Percentiles rank a stretch among this genome's conserved stretches.
Evolutionary conservation across 805 yeast genomes (phyloP).

Genomic region (Spathaspora arborariae): DNA sequence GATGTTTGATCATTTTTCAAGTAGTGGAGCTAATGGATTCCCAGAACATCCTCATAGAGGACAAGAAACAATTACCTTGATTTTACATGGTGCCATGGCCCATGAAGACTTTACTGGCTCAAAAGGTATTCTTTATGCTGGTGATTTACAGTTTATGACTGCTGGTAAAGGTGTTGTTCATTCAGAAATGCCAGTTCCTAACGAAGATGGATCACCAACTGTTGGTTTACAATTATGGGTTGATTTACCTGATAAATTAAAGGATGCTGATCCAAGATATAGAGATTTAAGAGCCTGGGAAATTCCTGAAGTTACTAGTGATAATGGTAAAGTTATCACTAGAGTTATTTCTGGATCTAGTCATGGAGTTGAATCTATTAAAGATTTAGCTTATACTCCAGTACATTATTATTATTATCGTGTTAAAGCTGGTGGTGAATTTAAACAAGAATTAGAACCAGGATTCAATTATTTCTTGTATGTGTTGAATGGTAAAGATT

Average conservation of each 20-base stretch:
- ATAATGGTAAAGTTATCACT: conserved; percentile 57
- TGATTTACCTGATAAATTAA: conserved; percentile 64
- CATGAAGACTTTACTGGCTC: conserved; percentile 76
- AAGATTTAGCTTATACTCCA: conserved; percentile 80
- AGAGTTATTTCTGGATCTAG: conserved; percentile 76
- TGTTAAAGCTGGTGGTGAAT: conserved; percentile 61
- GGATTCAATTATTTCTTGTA: conserved; percentile 70
- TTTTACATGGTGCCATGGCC: conserved; percentile 34
- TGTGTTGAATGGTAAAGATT: conserved; percentile 54
- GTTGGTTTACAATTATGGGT: conserved; percentile 87
- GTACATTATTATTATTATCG: conserved; percentile 66
- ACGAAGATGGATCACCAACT: conserved; percentile 44
- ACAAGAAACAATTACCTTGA: conserved; percentile 35
- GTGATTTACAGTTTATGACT: conserved; percentile 91
- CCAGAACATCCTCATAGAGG: conserved; percentile 41
- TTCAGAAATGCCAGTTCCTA: conserved; percentile 75
- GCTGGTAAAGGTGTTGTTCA: conserved; percentile 88
- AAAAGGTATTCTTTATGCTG: conserved; percentile 71
- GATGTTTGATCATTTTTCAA: conserved; percentile 72
- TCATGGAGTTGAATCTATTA: conserved; percentile 69
- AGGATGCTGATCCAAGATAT: conserved; percentile 67
- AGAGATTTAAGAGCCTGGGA: conserved; percentile 69
- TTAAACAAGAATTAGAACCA: conserved; percentile 54
- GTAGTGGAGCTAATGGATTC: conserved; percentile 60
- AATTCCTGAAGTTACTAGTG: conserved; percentile 64